Evolutionary conservation across 495 filamentous ascomycete species (phyloP).

Genomic region (Talaromyces proteolyticus): DNA sequence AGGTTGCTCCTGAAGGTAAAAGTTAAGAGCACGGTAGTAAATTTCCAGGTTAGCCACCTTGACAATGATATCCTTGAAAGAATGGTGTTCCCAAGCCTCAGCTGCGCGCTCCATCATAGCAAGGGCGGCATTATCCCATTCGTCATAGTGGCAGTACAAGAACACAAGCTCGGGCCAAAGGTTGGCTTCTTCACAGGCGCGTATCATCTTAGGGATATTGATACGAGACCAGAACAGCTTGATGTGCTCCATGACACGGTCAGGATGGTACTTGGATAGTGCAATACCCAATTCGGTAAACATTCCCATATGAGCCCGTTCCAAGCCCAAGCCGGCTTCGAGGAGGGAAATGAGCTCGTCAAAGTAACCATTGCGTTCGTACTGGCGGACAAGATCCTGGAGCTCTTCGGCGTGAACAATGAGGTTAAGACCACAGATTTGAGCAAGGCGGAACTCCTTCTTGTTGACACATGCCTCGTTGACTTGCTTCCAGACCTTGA

Average conservation of each 20-base stretch:
- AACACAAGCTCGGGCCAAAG: slow-evolving; percentile 98
- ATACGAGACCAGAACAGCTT: slow-evolving; percentile 98
- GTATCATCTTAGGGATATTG: slow-evolving; percentile 98
- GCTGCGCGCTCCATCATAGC: slow-evolving; percentile 99
- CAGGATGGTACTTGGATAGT: slow-evolving; percentile 93
- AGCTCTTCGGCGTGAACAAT: slow-evolving; percentile 98
- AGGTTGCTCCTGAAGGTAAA: slow-evolving; percentile 96
- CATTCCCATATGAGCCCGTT: slow-evolving; percentile 90
- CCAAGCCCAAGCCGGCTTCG: slow-evolving; percentile 91
- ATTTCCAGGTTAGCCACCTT: slow-evolving; percentile 99
- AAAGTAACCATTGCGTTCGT: slow-evolving; percentile 96
- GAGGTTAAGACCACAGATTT: slow-evolving; percentile 98
- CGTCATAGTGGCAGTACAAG: slow-evolving; percentile 98
- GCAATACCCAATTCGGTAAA: slow-evolving; percentile 96
- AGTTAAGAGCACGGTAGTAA: slow-evolving; percentile 96
- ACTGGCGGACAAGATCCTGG: slow-evolving; percentile 87
- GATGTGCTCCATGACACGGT: slow-evolving; percentile 96
- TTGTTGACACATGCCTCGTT: slow-evolving; percentile 95
- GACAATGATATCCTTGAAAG: slow-evolving; percentile 97
- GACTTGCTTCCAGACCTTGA: slow-evolving; percentile 99
- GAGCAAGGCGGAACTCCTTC: slow-evolving; percentile 98
- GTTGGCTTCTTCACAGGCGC: slow-evolving; percentile 89
- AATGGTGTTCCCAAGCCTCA: slow-evolving; percentile 99
- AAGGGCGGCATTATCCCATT: slow-evolving; percentile 96
- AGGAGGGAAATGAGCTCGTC: slow-evolving; percentile 94